These are phyloP conservation scores for Candida ulmi DNA, from an alignment of 805 yeast genomes.

Conservation along the genomic window DNA sequence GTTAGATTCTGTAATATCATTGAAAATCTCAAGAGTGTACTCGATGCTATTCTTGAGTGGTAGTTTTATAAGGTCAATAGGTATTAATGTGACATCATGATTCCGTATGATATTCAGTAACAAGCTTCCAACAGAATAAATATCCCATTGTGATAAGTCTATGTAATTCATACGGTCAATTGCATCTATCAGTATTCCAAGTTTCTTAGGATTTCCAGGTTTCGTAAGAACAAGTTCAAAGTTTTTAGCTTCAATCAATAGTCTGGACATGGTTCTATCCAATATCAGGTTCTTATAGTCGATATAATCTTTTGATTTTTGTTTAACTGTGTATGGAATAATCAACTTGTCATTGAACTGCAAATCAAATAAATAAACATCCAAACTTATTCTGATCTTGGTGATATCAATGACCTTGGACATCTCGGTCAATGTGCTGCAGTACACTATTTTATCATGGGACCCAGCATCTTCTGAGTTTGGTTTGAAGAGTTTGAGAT, in stretches of 20 bases:
- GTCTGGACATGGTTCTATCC: conserved; percentile 46
- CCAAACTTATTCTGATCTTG: conserved; percentile 65
- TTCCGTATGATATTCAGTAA: conserved; percentile 42
- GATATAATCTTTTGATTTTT: conserved; percentile 23
- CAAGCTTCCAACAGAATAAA: conserved; percentile 38
- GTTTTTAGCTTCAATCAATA: conserved; percentile 31
- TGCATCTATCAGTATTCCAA: conserved; percentile 40
- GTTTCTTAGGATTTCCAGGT: conserved; percentile 47
- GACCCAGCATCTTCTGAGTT: conserved; percentile 10
- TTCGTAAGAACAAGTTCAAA: conserved; percentile 46
- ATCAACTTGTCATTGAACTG: conserved; percentile 44
- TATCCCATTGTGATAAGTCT: conserved; percentile 62
- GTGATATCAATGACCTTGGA: conserved; percentile 60
- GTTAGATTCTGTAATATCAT: conserved; percentile 27
- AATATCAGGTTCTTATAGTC: conserved; percentile 35
- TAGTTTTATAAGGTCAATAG: conserved; percentile 39
- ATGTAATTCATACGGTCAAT: conserved; percentile 50
- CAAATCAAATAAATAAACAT: conserved; percentile 65
- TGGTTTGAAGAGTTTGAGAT: conserved; percentile 37
- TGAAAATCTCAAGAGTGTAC: conserved; percentile 35
- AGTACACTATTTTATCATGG: conserved; percentile 24
- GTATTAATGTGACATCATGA: conserved; percentile 49
- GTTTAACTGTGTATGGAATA: conserved; percentile 35
- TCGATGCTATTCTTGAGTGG: conserved; percentile 48
- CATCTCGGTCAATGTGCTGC: conserved; percentile 29